Percentiles rank a stretch among this genome's conserved stretches.
Conservation (phyloP, 2,329 filamentous ascomycete genomes). For the Phialemoniopsis sp. region DNA sequence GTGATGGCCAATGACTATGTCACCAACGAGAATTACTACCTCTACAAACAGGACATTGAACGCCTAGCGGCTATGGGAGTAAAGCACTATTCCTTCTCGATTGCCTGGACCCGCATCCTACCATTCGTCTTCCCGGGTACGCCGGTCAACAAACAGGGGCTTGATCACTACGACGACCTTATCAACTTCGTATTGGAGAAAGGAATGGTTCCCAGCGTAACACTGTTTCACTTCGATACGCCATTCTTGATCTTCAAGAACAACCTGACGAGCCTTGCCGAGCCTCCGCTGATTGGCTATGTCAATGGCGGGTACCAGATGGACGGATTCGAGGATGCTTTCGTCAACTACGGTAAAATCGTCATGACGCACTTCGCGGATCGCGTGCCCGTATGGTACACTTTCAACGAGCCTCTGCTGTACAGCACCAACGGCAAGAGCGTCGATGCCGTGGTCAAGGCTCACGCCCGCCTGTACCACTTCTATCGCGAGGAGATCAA, state of each 20-base stretch:
- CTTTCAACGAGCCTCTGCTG: slow-evolving; percentile 47
- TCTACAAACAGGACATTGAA: slow-evolving; percentile 53
- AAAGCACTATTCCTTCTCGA: slow-evolving; percentile 46
- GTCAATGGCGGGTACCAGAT: slow-evolving; percentile 39
- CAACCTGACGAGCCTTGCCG: slow-evolving; percentile 14
- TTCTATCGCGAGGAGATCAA: slow-evolving; percentile 52
- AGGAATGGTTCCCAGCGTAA: slow-evolving; percentile 43
- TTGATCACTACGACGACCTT: slow-evolving; percentile 50
- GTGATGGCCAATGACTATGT: slow-evolving; percentile 22
- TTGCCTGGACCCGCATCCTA: slow-evolving; percentile 47
- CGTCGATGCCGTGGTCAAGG: slow-evolving; percentile 35
- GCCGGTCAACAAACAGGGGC: slow-evolving; percentile 44
- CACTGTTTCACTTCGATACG: slow-evolving; percentile 45
- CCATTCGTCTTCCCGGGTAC: slow-evolving; percentile 45
- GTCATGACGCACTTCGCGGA: slow-evolving; percentile 46
- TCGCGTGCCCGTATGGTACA: slow-evolving; percentile 47
- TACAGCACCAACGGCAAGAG: slow-evolving; percentile 31
- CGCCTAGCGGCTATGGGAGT: slow-evolving; percentile 46
- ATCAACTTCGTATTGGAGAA: slow-evolving; percentile 44
- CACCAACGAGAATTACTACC: slow-evolving; percentile 47
- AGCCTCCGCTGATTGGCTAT: slow-evolving; percentile 27
- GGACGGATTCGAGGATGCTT: slow-evolving; percentile 42
- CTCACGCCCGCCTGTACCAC: slow-evolving; percentile 44
- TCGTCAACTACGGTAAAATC: slow-evolving; percentile 48
- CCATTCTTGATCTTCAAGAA: slow-evolving; percentile 34